Evolutionary conservation across 345 rosid species (phyloP).

Genomic region (Crucihimalaya himalaica): DNA sequence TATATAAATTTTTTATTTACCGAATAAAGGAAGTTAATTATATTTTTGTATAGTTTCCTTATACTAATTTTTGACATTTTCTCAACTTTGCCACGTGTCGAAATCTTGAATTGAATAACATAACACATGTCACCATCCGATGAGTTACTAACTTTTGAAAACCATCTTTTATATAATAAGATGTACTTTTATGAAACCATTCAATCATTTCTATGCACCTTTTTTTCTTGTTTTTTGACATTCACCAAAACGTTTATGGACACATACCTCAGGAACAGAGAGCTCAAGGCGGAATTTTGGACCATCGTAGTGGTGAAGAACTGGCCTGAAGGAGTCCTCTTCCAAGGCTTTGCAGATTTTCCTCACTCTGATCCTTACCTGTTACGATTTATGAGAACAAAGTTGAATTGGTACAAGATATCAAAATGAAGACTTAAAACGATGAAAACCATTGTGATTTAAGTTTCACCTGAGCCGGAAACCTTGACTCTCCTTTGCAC

Average conservation of each 20-base stretch:
- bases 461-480: slow-evolving; percentile 86
- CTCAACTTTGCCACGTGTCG: too few species aligned
- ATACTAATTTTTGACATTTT: too few species aligned
- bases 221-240: neutral
- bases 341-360: slow-evolving; percentile 94
- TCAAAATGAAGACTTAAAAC: neutral
- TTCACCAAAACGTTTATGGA: neutral
- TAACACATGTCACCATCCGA: too few species aligned
- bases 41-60: too few species aligned
- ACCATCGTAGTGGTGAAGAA: slow-evolving; percentile 94
- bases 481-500: slow-evolving; percentile 97
- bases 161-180: too few species aligned
- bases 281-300: slow-evolving; percentile 98
- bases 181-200: neutral
- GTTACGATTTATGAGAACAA: neutral
- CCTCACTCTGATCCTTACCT: slow-evolving; percentile 87
- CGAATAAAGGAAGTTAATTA: too few species aligned
- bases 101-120: too few species aligned
- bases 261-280: slow-evolving; percentile 91
- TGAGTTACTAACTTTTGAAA: too few species aligned
- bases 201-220: neutral
- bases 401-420: neutral
- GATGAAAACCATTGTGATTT: neutral
- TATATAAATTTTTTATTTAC: too few species aligned
- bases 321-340: slow-evolving; percentile 96